Evolutionary conservation across 129 eudicot genomes (phyloP).

Genomic region (sunflower (Helianthus annuus)): DNA sequence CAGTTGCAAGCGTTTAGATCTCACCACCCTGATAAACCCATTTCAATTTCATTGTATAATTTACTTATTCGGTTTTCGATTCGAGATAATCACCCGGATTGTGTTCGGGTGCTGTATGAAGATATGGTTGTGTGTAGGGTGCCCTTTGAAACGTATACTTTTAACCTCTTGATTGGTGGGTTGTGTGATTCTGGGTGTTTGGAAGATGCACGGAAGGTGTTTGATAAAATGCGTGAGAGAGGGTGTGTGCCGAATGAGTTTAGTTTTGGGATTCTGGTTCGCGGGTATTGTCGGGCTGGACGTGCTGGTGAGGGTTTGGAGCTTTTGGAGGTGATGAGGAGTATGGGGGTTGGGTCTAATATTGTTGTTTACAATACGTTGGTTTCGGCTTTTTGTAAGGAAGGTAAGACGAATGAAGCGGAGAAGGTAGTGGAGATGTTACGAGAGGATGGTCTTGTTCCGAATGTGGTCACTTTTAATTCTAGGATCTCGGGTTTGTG

Average conservation of each 20-base stretch:
- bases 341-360: constrained; percentile 47
- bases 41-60: constrained; percentile 56
- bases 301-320: constrained; percentile 45
- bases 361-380: constrained; percentile 73
- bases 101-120: constrained; percentile 56
- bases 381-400: constrained; percentile 66
- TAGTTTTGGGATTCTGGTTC: constrained; percentile 75
- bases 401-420: constrained; percentile 69
- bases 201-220: constrained; percentile 72
- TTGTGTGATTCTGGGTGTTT: constrained; percentile 76
- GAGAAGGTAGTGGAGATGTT: constrained; percentile 84
- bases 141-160: constrained; percentile 61
- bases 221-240: constrained; percentile 84
- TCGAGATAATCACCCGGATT: constrained; percentile 21
- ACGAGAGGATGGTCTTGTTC: constrained; percentile 62
- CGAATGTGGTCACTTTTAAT: constrained; percentile 85
- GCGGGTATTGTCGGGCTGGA: constrained; percentile 73
- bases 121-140: constrained; percentile 68
- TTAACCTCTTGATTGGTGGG: constrained; percentile 66
- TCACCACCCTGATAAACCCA: constrained; percentile 44
- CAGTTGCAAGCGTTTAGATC: constrained; percentile 59
- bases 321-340: constrained; percentile 67
- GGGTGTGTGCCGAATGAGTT: constrained; percentile 88
- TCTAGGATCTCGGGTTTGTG: constrained; percentile 87
- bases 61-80: constrained; percentile 52